Evolutionary conservation across 2,329 filamentous ascomycete species (phyloP).

Genomic region (Pseudogymnoascus sp.): DNA sequence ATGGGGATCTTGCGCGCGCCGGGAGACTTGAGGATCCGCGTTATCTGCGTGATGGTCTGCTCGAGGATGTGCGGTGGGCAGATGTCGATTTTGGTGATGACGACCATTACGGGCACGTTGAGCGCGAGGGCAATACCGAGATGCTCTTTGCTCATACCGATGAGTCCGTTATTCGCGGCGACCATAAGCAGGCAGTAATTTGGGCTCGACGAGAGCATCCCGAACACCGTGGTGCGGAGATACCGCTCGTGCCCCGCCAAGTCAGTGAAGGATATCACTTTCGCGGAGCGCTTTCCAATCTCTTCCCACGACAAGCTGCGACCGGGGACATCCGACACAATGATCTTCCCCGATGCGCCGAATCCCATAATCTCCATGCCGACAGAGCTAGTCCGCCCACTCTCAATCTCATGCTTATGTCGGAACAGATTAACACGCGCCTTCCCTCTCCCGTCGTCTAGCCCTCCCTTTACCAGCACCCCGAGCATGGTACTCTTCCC

Average conservation of each 20-base stretch:
- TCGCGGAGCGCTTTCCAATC: conserved; percentile 87
- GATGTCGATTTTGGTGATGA: conserved; percentile 97
- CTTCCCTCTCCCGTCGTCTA: conserved; percentile 90
- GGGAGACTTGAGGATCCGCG: conserved; percentile 85
- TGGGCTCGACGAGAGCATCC: conserved; percentile 84
- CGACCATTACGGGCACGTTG: conserved; percentile 95
- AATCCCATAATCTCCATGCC: conserved; percentile 99
- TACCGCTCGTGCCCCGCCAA: conserved; percentile 94
- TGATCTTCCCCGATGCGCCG: conserved; percentile 73
- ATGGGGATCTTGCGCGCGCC: conserved; percentile 92
- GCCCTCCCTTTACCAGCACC: conserved; percentile 86
- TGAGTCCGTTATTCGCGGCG: conserved; percentile 90
- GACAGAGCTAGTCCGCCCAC: conserved; percentile 87
- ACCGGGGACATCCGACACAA: conserved; percentile 73
- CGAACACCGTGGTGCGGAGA: conserved; percentile 91
- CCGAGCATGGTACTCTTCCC: conserved; percentile 95
- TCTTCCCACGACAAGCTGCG: conserved; percentile 94
- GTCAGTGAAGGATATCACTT: conserved; percentile 95
- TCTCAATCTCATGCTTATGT: conserved; percentile 97
- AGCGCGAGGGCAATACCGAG: conserved; percentile 87
- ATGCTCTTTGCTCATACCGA: conserved; percentile 98
- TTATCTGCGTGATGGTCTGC: conserved; percentile 86
- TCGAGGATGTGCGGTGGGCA: conserved; percentile 92
- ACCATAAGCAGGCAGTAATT: conserved; percentile 99
- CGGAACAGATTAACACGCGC: conserved; percentile 93